phyloP scores from a whole-genome alignment of 192 early-diverging fungal species.

The Gigaspora rosea region DNA sequence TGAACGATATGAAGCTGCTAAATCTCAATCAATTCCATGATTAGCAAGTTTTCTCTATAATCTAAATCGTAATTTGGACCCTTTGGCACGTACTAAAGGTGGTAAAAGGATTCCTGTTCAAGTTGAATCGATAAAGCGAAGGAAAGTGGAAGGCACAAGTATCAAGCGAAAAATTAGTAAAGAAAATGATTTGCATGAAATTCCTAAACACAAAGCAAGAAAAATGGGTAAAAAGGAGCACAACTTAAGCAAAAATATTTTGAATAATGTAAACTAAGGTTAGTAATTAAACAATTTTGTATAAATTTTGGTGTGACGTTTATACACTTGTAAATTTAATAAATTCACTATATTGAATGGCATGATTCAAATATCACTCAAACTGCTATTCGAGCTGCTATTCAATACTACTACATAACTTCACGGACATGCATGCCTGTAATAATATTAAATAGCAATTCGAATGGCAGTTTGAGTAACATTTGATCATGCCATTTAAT shows the following conservation, averaged over 20 bases:
- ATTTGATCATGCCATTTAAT: too few species aligned
- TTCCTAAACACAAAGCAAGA: neutral
- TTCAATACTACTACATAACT: too few species aligned
- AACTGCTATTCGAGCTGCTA: too few species aligned
- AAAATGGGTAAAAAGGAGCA: neutral
- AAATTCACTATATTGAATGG: too few species aligned
- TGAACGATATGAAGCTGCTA: neutral
- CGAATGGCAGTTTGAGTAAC: too few species aligned
- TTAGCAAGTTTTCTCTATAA: slow-evolving; percentile 1
- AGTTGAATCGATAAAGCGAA: neutral
- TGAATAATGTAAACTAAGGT: neutral
- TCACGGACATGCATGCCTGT: too few species aligned
- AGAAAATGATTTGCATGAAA: neutral
- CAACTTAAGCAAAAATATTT: neutral
- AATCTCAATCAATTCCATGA: neutral
- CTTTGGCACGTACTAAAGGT: neutral
- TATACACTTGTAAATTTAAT: too few species aligned
- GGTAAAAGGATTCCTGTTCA: neutral
- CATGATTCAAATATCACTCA: too few species aligned
- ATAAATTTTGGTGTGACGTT: too few species aligned
- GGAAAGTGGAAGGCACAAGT: neutral
- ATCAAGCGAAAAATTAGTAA: neutral
- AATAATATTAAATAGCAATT: too few species aligned
- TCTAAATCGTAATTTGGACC: slow-evolving; percentile 7
- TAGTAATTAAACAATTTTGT: too few species aligned